Evolutionary conservation across 192 early-diverging fungal species (phyloP), one percentile per base, ranked within the genome.

Genomic region (Lunasporangiospora selenospora): DNA sequence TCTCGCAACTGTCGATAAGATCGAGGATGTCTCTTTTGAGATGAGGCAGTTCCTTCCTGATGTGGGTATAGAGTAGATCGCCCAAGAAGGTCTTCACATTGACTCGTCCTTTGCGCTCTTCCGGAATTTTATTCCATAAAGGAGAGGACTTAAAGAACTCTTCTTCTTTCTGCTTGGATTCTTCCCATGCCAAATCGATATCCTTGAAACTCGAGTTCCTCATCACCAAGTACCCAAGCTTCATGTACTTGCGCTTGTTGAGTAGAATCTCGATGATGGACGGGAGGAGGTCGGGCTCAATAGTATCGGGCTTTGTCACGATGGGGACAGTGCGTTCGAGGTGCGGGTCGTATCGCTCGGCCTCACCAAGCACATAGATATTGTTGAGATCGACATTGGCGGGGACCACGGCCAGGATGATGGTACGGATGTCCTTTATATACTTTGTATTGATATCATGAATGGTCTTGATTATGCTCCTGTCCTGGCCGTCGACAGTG

Each of bases 331-430:
- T 70, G 38, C 58, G 67, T 40, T 70, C 67, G 33, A 62, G 61
- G 4, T 9, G 24, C 44, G 29, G 52, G 33, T 70, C 67, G 12
- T 70, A 70, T 4, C 58, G 67, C 31, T 62, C 67, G 27, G 67
- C 67, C 29, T 70, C 67, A 21, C 67, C 67, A 12, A 70, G 67
- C 27, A 69, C 66, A 43, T 55, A 69, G 11, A 70, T 70, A 19
- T 70, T 70, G 58, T 70, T 70, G 29, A 70, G 32, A 56, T 70
- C 67, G 45, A 70, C 45, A 44, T 70, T 61, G 27, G 67, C 67
- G 30, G 67, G 67, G 34, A 70, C 58, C 10, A 70, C 58, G 2
- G 67, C 67, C 23, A 70, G n/a, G 51, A 70, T 70, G 46, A 70
- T 70, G 9, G 67, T 70, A 36, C 67, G 67, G 23, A 44, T 70